Evolutionary conservation across 2,329 filamentous ascomycete species (phyloP).

Genomic region (Tolypocladium guangdongense): DNA sequence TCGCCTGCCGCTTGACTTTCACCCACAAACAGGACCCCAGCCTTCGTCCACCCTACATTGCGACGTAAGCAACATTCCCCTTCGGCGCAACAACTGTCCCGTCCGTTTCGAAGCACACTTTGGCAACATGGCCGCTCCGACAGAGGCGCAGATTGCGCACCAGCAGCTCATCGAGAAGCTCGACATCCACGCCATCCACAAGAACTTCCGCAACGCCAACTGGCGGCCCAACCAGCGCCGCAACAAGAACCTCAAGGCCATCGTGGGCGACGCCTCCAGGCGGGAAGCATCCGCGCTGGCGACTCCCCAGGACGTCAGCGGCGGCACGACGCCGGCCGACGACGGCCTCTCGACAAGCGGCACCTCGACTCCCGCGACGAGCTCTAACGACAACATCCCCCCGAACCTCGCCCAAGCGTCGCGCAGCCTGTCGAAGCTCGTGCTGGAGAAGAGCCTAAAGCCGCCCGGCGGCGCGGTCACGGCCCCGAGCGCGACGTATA

Average conservation of each 20-base stretch:
- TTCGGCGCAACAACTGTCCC: not conserved
- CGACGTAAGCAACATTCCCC: not conserved
- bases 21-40: not conserved
- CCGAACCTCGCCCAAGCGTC: slow-evolving; percentile 83
- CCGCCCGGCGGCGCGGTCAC: slow-evolving; percentile 15
- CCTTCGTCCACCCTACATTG: not conserved
- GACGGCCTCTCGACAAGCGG: slow-evolving; percentile 46
- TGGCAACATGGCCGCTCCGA: slow-evolving; percentile 52
- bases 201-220: slow-evolving; percentile 78
- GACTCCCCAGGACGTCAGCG: slow-evolving; percentile 65
- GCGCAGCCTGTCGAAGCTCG: slow-evolving; percentile 74
- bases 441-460: slow-evolving; percentile 70
- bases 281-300: slow-evolving; percentile 83
- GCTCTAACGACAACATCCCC: slow-evolving; percentile 27
- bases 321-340: slow-evolving; percentile 55
- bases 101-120: slow-evolving; percentile 12
- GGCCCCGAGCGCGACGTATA: slow-evolving; percentile 75
- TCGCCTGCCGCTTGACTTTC: not conserved
- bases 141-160: slow-evolving; percentile 68
- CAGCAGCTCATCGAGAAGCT: slow-evolving; percentile 80
- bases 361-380: slow-evolving; percentile 42
- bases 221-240: slow-evolving; percentile 92
- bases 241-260: slow-evolving; percentile 98
- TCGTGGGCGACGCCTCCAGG: slow-evolving; percentile 77
- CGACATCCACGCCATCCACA: slow-evolving; percentile 77